Evolutionary conservation across 257 asterid species (phyloP), one percentile per base, ranked within the genome.

Genomic region (Solanum piurae): DNA sequence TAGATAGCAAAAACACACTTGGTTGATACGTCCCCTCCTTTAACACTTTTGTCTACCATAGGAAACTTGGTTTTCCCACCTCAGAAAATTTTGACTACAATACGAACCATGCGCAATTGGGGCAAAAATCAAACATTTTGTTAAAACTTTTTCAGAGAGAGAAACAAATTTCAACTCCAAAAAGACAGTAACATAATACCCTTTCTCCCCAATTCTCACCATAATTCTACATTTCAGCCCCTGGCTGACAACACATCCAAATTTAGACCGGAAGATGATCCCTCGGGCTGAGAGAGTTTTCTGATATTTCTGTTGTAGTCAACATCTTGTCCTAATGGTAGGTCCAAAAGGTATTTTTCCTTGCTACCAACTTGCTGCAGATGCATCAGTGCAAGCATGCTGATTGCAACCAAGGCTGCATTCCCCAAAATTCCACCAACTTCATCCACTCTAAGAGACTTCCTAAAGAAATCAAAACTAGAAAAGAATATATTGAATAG

Each of bases 351-450:
- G 89, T 90, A 85, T 49, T 92, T 94, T 68, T 91, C 94, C 88
- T 91, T 93, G 58, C 60, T 62, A 38, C 96, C 92, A 1, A 88
- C 89, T 89, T 92, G 97, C 89, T 94, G 93, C 89, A 95, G 90
- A 89, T 94, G 98, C 92, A 94, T 90, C 37, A 97, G 88, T 3
- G 98, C 98, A 83, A 96, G 86, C 96, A 95, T 94, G 93, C 99
- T 95, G 88, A 97, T 83, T 38, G 98, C 97, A 84, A 97, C 94
- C 90, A 97, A 86, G 85, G 99, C 98, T 82, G 99, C 95, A 90
- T 96, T 96, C 7, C 99, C 99, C 87, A 97, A 44, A 75, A 97
- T 88, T 80, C 99, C 99, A 38, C 95, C 95, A 23, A 95, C 89
- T 12, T 87, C 93, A 87, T 94, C 98, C 91, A 93, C 83, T 90